Conservation (phyloP, 768 basidiomycete genomes). For the Boletus sp. region DNA sequence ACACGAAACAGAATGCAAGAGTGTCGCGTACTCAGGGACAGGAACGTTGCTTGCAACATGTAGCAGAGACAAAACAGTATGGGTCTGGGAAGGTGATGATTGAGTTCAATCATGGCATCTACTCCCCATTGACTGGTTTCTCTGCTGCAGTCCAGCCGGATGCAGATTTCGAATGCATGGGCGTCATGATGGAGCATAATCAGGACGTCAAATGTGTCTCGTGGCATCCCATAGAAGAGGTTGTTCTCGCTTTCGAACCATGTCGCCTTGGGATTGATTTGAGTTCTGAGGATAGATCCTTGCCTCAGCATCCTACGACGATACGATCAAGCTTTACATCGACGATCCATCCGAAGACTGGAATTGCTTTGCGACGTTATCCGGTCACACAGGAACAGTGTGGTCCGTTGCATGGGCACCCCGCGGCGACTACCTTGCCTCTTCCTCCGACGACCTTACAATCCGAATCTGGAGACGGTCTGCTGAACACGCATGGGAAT, state of each 20-base stretch:
- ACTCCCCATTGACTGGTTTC: background rate
- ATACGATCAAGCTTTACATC: conserved; percentile 88
- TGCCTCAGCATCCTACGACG: conserved; percentile 96
- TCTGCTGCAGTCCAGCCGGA: conserved; percentile 72
- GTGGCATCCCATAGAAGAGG: conserved; percentile 97
- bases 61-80: conserved; percentile 94
- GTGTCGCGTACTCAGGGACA: conserved; percentile 77
- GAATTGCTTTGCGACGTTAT: conserved; percentile 80
- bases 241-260: conserved; percentile 30
- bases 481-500: conserved; percentile 60
- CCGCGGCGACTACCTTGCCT: conserved; percentile 75
- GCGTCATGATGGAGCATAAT: conserved; percentile 92
- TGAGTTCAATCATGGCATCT: background rate
- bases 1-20: conserved; percentile 96
- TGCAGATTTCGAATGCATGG: conserved; percentile 90
- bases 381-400: conserved; percentile 83
- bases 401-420: conserved; percentile 88
- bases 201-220: conserved; percentile 95
- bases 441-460: conserved; percentile 80
- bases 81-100: conserved; percentile 93
- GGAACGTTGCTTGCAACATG: conserved; percentile 86
- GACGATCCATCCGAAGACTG: conserved; percentile 96
- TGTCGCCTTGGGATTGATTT: conserved; percentile 6
- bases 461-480: conserved; percentile 82
- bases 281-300: conserved; percentile 61